Percentiles rank a stretch among this genome's conserved stretches.
Evolutionary conservation across 805 yeast genomes (phyloP).

Genomic region (Brettanomyces anomalus): DNA sequence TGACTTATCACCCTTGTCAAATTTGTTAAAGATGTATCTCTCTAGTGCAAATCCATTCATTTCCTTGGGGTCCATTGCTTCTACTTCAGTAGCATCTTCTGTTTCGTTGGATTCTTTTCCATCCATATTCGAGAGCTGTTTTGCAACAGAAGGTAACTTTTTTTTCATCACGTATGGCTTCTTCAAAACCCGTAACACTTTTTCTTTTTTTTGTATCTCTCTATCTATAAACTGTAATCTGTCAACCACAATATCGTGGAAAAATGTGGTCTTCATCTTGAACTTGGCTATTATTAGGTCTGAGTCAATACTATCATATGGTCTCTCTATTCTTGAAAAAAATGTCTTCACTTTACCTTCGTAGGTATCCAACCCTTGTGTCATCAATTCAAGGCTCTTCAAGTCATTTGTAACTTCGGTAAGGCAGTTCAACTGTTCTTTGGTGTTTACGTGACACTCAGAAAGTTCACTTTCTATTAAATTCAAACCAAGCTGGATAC

Average conservation of each 20-base stretch:
- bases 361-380: conserved; percentile 15
- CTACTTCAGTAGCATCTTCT: neutral
- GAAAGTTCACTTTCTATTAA: conserved; percentile 13
- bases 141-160: too few species aligned
- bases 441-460: conserved; percentile 23
- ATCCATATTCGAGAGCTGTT: neutral
- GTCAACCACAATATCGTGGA: conserved; percentile 29
- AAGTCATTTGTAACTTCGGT: conserved; percentile 27
- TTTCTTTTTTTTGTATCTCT: conserved; percentile 24
- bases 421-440: conserved; percentile 28
- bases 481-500: conserved; percentile 12
- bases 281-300: conserved; percentile 25
- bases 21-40: conserved; percentile 34
- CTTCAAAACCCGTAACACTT: conserved; percentile 10
- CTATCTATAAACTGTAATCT: conserved; percentile 33
- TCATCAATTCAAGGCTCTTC: conserved; percentile 23
- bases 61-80: neutral
- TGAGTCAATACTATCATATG: conserved; percentile 1
- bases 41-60: neutral
- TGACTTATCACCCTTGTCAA: conserved; percentile 27
- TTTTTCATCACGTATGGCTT: conserved; percentile 3
- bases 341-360: conserved; percentile 9
- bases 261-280: conserved; percentile 27
- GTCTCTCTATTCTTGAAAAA: conserved; percentile 4
- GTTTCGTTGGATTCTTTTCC: neutral